Evolutionary conservation across 495 filamentous ascomycete species (phyloP), one percentile per base, ranked within the genome.

Genomic region (Cetradonia linearis): DNA sequence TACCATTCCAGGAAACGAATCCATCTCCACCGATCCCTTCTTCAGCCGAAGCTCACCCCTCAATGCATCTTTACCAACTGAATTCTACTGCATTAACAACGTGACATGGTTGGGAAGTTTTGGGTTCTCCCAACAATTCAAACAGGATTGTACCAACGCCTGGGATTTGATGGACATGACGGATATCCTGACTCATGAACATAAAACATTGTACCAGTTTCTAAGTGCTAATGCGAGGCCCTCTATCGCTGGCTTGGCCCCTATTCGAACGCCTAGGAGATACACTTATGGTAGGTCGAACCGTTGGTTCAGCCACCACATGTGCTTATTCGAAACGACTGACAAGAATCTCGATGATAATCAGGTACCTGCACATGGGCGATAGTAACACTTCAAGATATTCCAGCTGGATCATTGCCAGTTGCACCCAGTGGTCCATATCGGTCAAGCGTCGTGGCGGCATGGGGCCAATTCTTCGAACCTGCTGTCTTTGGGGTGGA

Each of bases 331-430:
- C n/a, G n/a, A n/a, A n/a, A n/a, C n/a, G n/a, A 25, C 42, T 58
- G 18, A 58, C 30, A 25, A 30, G 2, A 25, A 1, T 28, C 18
- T 34, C n/a, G 8, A 6, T n/a, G 34, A 36, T 10, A 8, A n/a
- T n/a, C 31, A 54, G 50, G n/a, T 36, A 54, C 48, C 37, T 60
- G 58, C 50, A 60, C 58, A 20, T 30, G 48, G 37, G 58, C 48
- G 8, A 42, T 60, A n/a, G 58, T 47, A 18, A 60, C 28, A 20
- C 16, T 60, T 33, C 36, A 34, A 36, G 58, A 60, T 25, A 44
- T 60, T 3, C 58, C 48, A 34, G 7, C 11, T 4, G 58, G 46
- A 5, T 3, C 40, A 4, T 37, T 60, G 27, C 58, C 58, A 27
- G 23, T 5, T 25, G 47, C 38, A 31, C 48, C 58, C 31, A 23